Conservation (phyloP, 2,329 filamentous ascomycete species). For the Beauveria medogensis region DNA sequence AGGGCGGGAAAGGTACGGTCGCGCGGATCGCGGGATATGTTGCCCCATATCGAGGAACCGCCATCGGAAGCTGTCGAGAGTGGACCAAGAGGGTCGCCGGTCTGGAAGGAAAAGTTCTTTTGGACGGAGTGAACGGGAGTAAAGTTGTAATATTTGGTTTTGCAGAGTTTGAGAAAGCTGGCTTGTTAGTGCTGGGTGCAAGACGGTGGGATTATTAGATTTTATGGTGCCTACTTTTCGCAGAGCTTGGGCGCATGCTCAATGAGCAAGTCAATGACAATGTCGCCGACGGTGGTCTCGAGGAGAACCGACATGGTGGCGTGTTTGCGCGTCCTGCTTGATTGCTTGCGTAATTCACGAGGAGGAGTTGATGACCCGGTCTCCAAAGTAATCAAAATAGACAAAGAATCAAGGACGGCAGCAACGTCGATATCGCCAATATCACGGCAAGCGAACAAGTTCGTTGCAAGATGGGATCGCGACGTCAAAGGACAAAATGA, state of each 20-base stretch:
- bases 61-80: conserved; percentile 80
- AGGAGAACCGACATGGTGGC: conserved; percentile 77
- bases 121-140: conserved; percentile 86
- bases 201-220: neutral
- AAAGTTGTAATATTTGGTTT: conserved; percentile 99
- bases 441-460: neutral
- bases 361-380: too few species aligned
- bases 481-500: neutral
- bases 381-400: neutral
- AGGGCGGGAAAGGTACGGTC: conserved; percentile 76
- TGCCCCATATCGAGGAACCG: conserved; percentile 86
- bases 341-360: neutral
- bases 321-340: neutral
- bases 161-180: conserved; percentile 95
- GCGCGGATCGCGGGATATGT: conserved; percentile 57
- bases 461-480: neutral
- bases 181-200: conserved; percentile 24
- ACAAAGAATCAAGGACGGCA: neutral
- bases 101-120: conserved; percentile 93
- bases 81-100: conserved; percentile 86
- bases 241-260: conserved; percentile 86
- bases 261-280: conserved; percentile 86
- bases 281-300: conserved; percentile 86
- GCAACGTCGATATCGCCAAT: neutral
- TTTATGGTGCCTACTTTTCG: conserved; percentile 70